phyloP scores from a whole-genome alignment of 2,329 filamentous ascomycete species.

The Claviceps pazoutovae region DNA sequence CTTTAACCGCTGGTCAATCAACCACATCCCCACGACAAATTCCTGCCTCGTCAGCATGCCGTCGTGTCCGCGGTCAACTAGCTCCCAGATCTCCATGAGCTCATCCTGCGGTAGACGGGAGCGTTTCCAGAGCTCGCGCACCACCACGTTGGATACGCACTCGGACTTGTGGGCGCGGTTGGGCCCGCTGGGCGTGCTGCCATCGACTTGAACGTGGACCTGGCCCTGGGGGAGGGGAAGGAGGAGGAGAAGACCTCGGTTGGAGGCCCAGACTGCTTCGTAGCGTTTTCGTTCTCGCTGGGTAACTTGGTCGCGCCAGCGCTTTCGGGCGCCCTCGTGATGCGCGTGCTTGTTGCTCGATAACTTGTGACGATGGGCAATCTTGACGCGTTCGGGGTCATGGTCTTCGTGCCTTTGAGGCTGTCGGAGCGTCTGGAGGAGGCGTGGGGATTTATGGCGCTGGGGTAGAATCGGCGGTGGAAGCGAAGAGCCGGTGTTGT shows the following conservation, averaged over 20 bases:
- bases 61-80: conserved; percentile 45
- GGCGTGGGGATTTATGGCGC: conserved; percentile 34
- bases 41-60: conserved; percentile 52
- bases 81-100: conserved; percentile 62
- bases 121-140: conserved; percentile 60
- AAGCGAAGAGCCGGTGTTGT: conserved; percentile 23
- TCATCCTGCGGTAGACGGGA: conserved; percentile 54
- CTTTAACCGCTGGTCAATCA: conserved; percentile 67
- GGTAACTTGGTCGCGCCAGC: conserved; percentile 65
- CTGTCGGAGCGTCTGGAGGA: conserved; percentile 55
- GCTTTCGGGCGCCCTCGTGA: conserved; percentile 58
- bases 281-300: conserved; percentile 64
- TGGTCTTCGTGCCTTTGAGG: conserved; percentile 35
- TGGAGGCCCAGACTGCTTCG: conserved; percentile 75
- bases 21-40: conserved; percentile 74
- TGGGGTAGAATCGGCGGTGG: conserved; percentile 23
- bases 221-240: conserved; percentile 6
- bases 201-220: conserved; percentile 4
- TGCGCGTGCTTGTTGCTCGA: conserved; percentile 52
- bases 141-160: conserved; percentile 53
- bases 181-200: conserved; percentile 8
- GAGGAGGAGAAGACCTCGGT: conserved; percentile 44
- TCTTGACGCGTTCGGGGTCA: conserved; percentile 36
- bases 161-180: conserved; percentile 21
- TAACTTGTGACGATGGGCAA: conserved; percentile 35